Base-by-base conservation (phyloP, 140 eudicot species). In the Bidens hawaiensis region DNA sequence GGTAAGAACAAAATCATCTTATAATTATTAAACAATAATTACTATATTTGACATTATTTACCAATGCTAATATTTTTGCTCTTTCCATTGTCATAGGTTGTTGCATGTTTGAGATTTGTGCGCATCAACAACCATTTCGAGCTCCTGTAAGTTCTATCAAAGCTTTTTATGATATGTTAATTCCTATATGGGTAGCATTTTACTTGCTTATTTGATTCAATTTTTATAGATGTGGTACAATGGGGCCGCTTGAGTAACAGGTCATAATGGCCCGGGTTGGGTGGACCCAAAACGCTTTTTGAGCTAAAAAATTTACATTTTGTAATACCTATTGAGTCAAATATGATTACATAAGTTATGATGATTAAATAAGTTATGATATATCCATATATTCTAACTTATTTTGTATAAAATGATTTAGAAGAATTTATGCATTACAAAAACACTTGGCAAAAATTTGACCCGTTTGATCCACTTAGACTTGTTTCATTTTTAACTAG, bases 31-130 rank as follows among this genome's bases (percentile, higher is more conserved):
- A 33, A 34, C 63, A n/a, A n/a, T n/a, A n/a, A n/a, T 26, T 56
- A 3, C 59, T 67, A 19, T 42, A 42, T 16, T 53, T 1, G 6
- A 71, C 6, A 31, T 33, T 50, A 38, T 40, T 19, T 9, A 46
- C 23, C 15, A 7, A 0, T 26, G 45, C 0, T 1, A 16, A 18
- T 54, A 36, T 1, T 23, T 25, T 54, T 55, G 25, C 19, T 56
- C 21, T 40, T 59, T 26, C 3, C 17, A 15, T 45, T 34, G 21
- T 62, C 59, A 19, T 51, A 91, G 99, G 99, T 40, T 91, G 99
- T 71, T 91, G 96, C 65, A 82, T 91, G 84, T 91, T 81, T 27
- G 99, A 91, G 82, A 91, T 91, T 69, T 91, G 96, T 76, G 96
- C 99, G 13, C 99, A 91, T 59, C 95, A 83, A 65, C 93, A 78